phyloP scores from a whole-genome alignment of 2,329 filamentous ascomycete species.

The Pseudogymnoascus sp. region DNA sequence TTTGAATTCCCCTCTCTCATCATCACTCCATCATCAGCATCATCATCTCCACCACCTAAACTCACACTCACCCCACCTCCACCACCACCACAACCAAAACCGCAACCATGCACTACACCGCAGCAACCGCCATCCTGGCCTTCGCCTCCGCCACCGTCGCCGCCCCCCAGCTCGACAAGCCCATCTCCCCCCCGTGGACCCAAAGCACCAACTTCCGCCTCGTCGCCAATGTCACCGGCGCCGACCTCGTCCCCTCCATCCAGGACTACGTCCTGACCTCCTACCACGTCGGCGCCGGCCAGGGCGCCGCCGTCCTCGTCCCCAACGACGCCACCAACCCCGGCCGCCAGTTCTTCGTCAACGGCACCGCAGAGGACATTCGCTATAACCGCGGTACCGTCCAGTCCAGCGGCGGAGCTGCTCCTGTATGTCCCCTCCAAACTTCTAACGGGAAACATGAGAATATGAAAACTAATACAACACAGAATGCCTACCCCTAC shows the following conservation, averaged over 20 bases:
- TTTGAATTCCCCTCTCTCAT: neutral
- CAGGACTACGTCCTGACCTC: constrained; percentile 33
- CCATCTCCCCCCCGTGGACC: constrained; percentile 15
- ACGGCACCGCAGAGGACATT: constrained; percentile 35
- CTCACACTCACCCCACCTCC: neutral
- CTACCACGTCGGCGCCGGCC: constrained; percentile 37
- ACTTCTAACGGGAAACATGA: neutral
- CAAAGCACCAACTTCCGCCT: constrained; percentile 30
- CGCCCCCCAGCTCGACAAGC: constrained; percentile 9
- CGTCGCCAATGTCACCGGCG: constrained; percentile 36
- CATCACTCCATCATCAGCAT: neutral
- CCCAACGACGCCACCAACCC: constrained; percentile 14
- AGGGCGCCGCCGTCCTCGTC: constrained; percentile 31
- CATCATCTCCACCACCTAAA: neutral
- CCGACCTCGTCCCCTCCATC: constrained; percentile 34
- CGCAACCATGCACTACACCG: constrained; percentile 7
- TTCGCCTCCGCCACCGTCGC: constrained; percentile 15
- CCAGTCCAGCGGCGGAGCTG: constrained; percentile 34
- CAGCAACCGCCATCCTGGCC: constrained; percentile 11
- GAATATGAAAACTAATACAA: neutral
- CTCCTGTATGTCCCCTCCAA: constrained; percentile 20
- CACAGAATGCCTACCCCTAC: constrained; percentile 25
- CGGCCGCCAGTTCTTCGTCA: constrained; percentile 39
- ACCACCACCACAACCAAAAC: neutral
- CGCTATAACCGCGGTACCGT: constrained; percentile 27